Evolutionary conservation across 1,284 basidiomycete species (phyloP), one percentile per base, ranked within the genome.

Genomic region (Apiotrichum akiyoshidainum): DNA sequence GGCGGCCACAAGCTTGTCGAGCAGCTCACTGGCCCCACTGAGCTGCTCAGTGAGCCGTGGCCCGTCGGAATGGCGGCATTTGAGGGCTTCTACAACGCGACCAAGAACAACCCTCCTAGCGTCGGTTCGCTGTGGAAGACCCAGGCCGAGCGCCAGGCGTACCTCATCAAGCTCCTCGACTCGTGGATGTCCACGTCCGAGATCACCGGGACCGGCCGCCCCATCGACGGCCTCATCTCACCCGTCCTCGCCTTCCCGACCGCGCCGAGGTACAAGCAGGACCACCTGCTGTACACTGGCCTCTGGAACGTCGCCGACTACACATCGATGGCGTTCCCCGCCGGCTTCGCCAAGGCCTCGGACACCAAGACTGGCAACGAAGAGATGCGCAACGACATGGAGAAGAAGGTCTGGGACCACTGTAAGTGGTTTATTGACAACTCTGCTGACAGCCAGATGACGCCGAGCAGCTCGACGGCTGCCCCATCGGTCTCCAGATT

Each of bases 401-500:
- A 87, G 67, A 72, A 79, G 66, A 55, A 47, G 7, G 72, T 80
- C 44, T 81, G 84, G 65, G 78, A 84, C 48, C 62, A 78, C 33
- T 88, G 85, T 86, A 68, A 56, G 85, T 69, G 21, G 11, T 17
- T 17, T 9, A 2, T 11, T 2, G 16, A 1, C 11, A 34, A 22
- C 26, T 3, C 11, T 44, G 22, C 22, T 52, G n/a, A 44, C 22
- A 34, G 10, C 2, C 46, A 86, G 86, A 87, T 66, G 76, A 84
- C 46, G 83, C 86, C 0, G 78, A 79, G 22, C 76, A 75, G 6
- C 85, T 83, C 64, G 77, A 79, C 58, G 80, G 83, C 61, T 84
- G 83, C 2, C 88, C 88, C 0, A 78, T 89, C 8, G 77, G 80
- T 22, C 70, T 90, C 22, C 88, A 90, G 66, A 68, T 88, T 10